Percentiles rank a stretch among this genome's conserved stretches.
phyloP scores from a whole-genome alignment of 495 filamentous ascomycete species.

The Lophiotrema nucula region DNA sequence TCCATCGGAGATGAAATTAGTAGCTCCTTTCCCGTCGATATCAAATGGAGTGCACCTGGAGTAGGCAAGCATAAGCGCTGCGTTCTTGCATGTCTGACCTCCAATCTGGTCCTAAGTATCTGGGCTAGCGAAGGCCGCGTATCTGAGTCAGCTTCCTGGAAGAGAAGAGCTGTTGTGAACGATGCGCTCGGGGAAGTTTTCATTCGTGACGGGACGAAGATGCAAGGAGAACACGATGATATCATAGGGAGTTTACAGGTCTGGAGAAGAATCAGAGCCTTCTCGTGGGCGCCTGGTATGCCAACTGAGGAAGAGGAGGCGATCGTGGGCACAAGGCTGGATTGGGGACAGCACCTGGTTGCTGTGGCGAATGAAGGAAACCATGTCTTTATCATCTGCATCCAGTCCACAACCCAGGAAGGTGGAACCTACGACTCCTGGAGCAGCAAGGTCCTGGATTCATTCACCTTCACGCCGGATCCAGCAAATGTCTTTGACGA shows the following conservation, averaged over 20 bases:
- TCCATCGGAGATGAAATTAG: slow-evolving; percentile 67
- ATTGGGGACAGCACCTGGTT: slow-evolving; percentile 39
- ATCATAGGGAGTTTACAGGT: too few relatives aligned
- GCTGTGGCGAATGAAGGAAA: slow-evolving; percentile 48
- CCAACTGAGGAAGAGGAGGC: not conserved
- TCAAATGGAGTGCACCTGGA: slow-evolving; percentile 64
- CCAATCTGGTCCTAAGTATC: slow-evolving; percentile 48
- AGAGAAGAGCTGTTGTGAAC: slow-evolving; percentile 40
- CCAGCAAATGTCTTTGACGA: not conserved
- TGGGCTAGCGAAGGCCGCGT: slow-evolving; percentile 29
- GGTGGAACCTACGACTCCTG: slow-evolving; percentile 18
- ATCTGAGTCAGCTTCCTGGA: slow-evolving; percentile 34
- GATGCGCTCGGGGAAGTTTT: slow-evolving; percentile 18
- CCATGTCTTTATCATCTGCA: slow-evolving; percentile 42
- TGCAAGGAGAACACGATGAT: too few relatives aligned
- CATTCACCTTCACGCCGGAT: slow-evolving; percentile 14
- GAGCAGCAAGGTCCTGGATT: slow-evolving; percentile 14
- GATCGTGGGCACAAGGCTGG: slow-evolving; percentile 17
- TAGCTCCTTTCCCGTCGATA: slow-evolving; percentile 51
- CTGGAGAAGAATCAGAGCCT: slow-evolving; percentile 35
- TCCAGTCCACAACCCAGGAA: slow-evolving; percentile 35
- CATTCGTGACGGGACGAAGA: not conserved
- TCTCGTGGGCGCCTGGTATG: slow-evolving; percentile 33
- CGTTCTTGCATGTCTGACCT: slow-evolving; percentile 59
- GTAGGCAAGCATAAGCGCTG: slow-evolving; percentile 57